Conservation (phyloP, 1,284 basidiomycete genomes). For the Microbotryum silenes-acaulis region DNA sequence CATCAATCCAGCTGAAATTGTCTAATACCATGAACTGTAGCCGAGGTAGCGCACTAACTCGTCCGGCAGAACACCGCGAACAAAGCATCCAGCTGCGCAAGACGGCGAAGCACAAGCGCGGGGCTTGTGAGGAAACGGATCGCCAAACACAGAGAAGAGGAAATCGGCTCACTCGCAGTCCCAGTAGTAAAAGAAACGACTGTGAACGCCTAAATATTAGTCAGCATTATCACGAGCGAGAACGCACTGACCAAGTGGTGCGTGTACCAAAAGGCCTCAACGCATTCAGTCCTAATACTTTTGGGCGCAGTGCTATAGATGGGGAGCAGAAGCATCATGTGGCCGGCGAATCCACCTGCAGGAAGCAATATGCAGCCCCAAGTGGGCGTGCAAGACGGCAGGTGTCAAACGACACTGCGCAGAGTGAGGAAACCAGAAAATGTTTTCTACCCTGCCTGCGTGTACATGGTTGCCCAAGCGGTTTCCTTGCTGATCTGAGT, state of each 20-base stretch:
- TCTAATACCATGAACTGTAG: constrained; percentile 77
- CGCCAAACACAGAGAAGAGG: not conserved
- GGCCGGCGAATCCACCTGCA: constrained; percentile 69
- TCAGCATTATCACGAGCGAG: constrained; percentile 43
- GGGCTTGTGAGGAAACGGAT: not conserved
- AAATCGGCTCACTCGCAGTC: constrained; percentile 52
- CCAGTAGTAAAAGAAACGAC: constrained; percentile 36
- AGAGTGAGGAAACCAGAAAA: constrained; percentile 3
- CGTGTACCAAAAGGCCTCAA: constrained; percentile 89
- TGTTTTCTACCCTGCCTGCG: constrained; percentile 48
- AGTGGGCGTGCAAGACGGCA: not conserved
- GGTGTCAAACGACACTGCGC: not conserved
- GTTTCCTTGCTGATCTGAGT: constrained; percentile 59
- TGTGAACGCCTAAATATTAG: not conserved
- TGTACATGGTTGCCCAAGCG: constrained; percentile 74
- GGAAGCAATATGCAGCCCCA: not conserved
- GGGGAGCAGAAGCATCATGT: constrained; percentile 59
- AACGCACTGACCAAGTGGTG: constrained; percentile 77
- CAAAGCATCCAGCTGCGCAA: constrained; percentile 61
- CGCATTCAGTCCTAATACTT: constrained; percentile 73
- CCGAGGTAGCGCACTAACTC: constrained; percentile 74
- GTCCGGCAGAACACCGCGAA: constrained; percentile 57
- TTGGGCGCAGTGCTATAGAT: constrained; percentile 59
- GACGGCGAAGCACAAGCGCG: not conserved
- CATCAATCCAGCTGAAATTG: constrained; percentile 73